A percentile compares a stretch with the other conserved stretches of the same genome.
Evolutionary conservation across 2,329 filamentous ascomycete species (phyloP).

Genomic region (Gaeumannomyces tritici): DNA sequence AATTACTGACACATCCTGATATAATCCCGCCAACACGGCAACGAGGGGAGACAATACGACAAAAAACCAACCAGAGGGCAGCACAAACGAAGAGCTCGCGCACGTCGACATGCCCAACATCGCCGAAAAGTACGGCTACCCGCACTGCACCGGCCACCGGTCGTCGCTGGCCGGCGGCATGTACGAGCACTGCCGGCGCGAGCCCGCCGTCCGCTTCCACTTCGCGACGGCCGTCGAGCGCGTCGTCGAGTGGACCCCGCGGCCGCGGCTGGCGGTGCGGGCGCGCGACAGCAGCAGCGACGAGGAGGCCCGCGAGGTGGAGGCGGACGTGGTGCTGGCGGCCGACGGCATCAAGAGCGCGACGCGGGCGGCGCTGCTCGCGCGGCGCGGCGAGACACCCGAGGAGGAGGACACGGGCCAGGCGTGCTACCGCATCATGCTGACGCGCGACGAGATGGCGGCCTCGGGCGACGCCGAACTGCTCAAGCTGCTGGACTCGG

Average conservation of each 20-base stretch:
- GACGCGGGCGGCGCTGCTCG: constrained; percentile 43
- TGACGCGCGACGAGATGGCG: constrained; percentile 56
- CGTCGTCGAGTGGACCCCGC: constrained; percentile 49
- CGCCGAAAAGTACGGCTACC: constrained; percentile 57
- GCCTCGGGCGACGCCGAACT: constrained; percentile 59
- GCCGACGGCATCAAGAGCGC: constrained; percentile 47
- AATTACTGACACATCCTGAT: neutral
- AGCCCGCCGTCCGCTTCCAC: constrained; percentile 57
- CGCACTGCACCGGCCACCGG: constrained; percentile 74
- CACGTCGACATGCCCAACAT: constrained; percentile 63
- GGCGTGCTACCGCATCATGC: constrained; percentile 72
- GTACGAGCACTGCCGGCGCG: constrained; percentile 57
- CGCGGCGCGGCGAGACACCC: constrained; percentile 36
- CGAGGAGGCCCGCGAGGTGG: constrained; percentile 39
- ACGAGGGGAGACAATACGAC: neutral
- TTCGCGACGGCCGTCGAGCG: constrained; percentile 48
- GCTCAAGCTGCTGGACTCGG: constrained; percentile 54
- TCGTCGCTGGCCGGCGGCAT: constrained; percentile 60
- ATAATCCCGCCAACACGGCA: constrained; percentile 1
- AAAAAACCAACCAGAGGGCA: constrained; percentile 40
- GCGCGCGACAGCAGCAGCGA: constrained; percentile 29
- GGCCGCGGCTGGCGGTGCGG: constrained; percentile 48
- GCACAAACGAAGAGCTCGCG: constrained; percentile 58
- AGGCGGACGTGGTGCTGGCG: constrained; percentile 42
- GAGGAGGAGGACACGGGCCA: constrained; percentile 61